Evolutionary conservation across 768 basidiomycete genomes (phyloP).

Genomic region (Asterophora parasitica): DNA sequence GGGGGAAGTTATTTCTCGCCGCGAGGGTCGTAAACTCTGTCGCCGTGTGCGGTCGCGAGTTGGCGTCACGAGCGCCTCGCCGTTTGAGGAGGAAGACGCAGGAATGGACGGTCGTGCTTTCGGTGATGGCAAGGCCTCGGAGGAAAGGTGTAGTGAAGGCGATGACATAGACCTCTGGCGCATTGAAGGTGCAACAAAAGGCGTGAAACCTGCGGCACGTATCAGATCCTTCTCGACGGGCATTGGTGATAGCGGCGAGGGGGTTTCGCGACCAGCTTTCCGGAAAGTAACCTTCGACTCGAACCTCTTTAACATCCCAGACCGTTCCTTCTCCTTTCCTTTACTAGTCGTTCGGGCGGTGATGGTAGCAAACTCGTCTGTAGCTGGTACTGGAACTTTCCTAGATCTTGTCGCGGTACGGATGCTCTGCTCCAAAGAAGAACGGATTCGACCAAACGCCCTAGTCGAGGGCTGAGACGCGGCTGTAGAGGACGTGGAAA

Average conservation of each 20-base stretch:
- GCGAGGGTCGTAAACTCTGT: constrained; percentile 30
- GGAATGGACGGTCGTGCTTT: constrained; percentile 44
- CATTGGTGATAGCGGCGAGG: constrained; percentile 36
- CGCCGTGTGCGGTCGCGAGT: constrained; percentile 40
- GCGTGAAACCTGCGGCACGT: constrained; percentile 50
- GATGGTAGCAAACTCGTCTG: constrained; percentile 42
- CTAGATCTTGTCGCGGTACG: constrained; percentile 60
- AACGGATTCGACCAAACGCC: constrained; percentile 60
- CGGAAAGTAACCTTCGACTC: constrained; percentile 52
- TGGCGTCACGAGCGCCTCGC: constrained; percentile 42
- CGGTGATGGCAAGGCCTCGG: constrained; percentile 51
- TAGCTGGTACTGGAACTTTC: constrained; percentile 30
- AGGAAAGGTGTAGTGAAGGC: constrained; percentile 63
- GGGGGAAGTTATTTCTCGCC: constrained; percentile 36
- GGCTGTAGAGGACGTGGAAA: constrained; percentile 21
- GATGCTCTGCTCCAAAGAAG: constrained; percentile 63
- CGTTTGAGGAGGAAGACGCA: constrained; percentile 43
- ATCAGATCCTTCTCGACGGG: constrained; percentile 25
- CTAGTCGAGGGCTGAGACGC: constrained; percentile 39
- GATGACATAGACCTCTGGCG: constrained; percentile 72
- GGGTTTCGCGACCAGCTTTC: constrained; percentile 34
- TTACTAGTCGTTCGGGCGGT: constrained; percentile 40
- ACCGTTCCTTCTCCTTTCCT: constrained; percentile 37
- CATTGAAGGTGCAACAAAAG: constrained; percentile 62
- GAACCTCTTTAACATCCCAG: constrained; percentile 41